Base-by-base conservation (phyloP, 148 eudicot species). In the Arbutus unedo region DNA sequence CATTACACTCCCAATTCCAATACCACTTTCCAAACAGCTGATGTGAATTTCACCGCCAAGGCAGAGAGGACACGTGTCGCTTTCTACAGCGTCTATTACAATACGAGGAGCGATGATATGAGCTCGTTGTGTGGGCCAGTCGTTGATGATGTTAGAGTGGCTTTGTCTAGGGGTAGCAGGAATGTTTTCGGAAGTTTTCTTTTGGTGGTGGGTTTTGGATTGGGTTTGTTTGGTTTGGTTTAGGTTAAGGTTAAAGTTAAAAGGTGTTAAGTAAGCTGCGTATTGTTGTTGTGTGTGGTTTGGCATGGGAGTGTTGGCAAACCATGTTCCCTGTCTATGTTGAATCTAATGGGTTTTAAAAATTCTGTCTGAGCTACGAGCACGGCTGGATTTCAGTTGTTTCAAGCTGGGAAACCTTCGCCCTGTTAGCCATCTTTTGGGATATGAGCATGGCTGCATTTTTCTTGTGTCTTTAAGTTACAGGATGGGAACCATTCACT, bases 61-160 rank as follows among this genome's bases (percentile, higher is more conserved):
- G 94, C 98, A 0, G 99, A 94, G 50, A 88, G 93, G 87, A 93
- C 98, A 0, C 88, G 99, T 16, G 86, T 96, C 41, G 98, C 98
- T 3, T 96, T 96, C 86, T 94, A 88, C 60, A 96, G 99, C 64
- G 88, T 96, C 73, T 96, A 96, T 83, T 96, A 96, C 82, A 96
- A 96, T 82, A 96, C 99, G 1, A 90, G 97, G 86, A 93, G 85
- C n/a, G 99, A 96, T 81, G 98, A 96, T 77, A 87, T 90, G 94
- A 96, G 93, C 91, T 96, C 99, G 51, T 85, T 96, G 72, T 96
- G 99, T 85, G 99, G 99, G 3, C 99, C 99, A 0, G 93, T 96
- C 79, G 89, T 96, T 83, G 99, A 96, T 82, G 98, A 94, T 86
- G 93, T 96, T 11, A 89, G 86, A 83, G 98, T 96, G 90, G 94